Evolutionary conservation across 148 eudicot genomes (phyloP), one percentile per base, ranked within the genome.

Genomic region (Agrostemma githago): DNA sequence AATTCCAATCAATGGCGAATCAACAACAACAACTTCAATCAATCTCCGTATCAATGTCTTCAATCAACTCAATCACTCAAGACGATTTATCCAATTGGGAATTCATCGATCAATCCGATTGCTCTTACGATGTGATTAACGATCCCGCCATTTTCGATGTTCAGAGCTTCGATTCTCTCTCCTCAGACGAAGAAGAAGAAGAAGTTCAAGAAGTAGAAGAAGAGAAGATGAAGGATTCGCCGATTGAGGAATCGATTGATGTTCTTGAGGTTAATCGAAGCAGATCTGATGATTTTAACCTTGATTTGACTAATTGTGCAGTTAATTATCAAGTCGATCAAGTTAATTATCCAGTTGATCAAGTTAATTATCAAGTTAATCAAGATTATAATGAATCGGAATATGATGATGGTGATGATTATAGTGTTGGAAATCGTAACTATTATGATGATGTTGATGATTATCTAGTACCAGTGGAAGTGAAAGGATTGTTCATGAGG

Each of bases 391-490:
- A 21, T 39, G 5, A 78, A 57, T 7, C 34, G 34, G 34, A 75
- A 59, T 1, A 51, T 8, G 20, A 37, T 66, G 56, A 14, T 40
- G 77, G 66, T 5, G 77, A 67, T 3, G 84, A 80, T 4, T 81
- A 62, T 3, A 80, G 72, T 8, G 80, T 75, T n/a, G 77, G 68
- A 3, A 80, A 82, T 14, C 79, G 70, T 16, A 86, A 79, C 15
- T 79, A 63, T 57, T 83, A 62, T 15, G 70, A 75, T 69, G 96
- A 65, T 17, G 68, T 88, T 61, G 92, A 92, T 73, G 96, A 90
- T 78, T 93, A 90, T 59, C 71, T 89, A 69, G 91, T 92, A 59
- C 93, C 95, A 43, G 77, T 81, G 86, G 79, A 65, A 48, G 78
- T 85, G 63, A 81, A 80, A 43, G 80, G 75, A 62, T 53, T 79